phyloP scores from a whole-genome alignment of 768 basidiomycete genomes.

The Suillus placidus region DNA sequence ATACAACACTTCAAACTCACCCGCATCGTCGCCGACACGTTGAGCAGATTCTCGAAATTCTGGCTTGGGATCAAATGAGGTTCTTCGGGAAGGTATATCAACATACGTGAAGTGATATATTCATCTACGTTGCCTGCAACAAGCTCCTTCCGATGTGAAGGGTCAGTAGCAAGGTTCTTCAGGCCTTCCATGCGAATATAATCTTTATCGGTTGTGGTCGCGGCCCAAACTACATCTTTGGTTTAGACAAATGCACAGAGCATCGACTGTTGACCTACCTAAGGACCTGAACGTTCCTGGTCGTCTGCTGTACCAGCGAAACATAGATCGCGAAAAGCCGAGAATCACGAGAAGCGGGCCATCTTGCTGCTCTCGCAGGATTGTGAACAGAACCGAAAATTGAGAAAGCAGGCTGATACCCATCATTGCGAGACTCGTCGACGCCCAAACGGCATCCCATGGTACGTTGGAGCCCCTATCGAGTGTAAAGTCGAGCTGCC shows the following conservation, averaged over 20 bases:
- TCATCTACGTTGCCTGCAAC: conserved; percentile 65
- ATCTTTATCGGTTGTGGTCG: conserved; percentile 65
- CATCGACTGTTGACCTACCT: conserved; percentile 23
- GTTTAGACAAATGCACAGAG: not conserved
- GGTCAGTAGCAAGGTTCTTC: conserved; percentile 53
- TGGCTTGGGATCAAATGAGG: conserved; percentile 15
- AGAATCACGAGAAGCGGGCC: conserved; percentile 59
- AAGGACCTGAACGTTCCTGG: conserved; percentile 16
- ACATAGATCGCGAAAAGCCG: conserved; percentile 53
- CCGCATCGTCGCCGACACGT: conserved; percentile 43
- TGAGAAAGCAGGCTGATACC: conserved; percentile 57
- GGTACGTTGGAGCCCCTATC: conserved; percentile 49
- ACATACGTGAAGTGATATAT: conserved; percentile 55
- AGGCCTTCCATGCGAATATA: conserved; percentile 68
- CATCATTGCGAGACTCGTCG: conserved; percentile 47
- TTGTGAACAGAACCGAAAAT: conserved; percentile 56
- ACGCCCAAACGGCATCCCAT: conserved; percentile 58
- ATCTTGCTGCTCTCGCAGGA: conserved; percentile 64
- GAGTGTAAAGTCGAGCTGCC: conserved; percentile 59
- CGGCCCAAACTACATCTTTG: conserved; percentile 60
- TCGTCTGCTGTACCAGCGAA: conserved; percentile 36
- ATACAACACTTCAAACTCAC: conserved; percentile 34
- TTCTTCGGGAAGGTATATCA: not conserved
- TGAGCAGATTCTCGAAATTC: conserved; percentile 33
- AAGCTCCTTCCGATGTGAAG: conserved; percentile 68